Conservation (phyloP, 331 rosid species). For the Erythrophleum ivorense region DNA sequence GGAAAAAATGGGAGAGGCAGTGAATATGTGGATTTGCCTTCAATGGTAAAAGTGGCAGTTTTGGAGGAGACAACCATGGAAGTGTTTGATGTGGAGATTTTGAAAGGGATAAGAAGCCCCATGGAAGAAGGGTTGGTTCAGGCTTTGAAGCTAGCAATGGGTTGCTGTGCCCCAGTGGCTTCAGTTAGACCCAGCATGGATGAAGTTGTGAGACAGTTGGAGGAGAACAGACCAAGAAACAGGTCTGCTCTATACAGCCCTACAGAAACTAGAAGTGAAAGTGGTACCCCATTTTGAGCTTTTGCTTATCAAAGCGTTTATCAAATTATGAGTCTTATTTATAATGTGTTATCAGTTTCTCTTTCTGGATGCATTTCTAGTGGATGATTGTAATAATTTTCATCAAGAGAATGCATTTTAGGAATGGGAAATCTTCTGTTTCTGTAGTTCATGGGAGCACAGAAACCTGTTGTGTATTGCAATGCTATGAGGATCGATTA, state of each 20-base stretch:
- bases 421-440: neutral
- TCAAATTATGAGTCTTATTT: constrained; percentile 37
- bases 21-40: constrained; percentile 80
- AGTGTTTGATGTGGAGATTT: constrained; percentile 82
- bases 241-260: constrained; percentile 98
- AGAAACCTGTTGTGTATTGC: neutral
- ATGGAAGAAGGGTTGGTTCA: constrained; percentile 99
- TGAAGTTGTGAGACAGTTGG: constrained; percentile 95
- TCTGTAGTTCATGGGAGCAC: neutral
- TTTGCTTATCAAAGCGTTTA: constrained; percentile 26
- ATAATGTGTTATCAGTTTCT: constrained; percentile 27
- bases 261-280: constrained; percentile 96
- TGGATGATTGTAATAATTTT: neutral
- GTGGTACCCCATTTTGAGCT: constrained; percentile 89
- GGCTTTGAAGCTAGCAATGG: constrained; percentile 96
- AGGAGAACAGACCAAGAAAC: constrained; percentile 97
- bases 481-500: neutral
- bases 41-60: constrained; percentile 92
- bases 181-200: constrained; percentile 95
- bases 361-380: constrained; percentile 18
- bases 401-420: constrained; percentile 16
- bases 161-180: constrained; percentile 98
- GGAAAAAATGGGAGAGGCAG: constrained; percentile 81
- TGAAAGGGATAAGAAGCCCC: constrained; percentile 90
- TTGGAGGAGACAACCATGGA: constrained; percentile 97